Base-by-base conservation (phyloP, 495 filamentous ascomycete species). In the Penicillium atrosanguineum region DNA sequence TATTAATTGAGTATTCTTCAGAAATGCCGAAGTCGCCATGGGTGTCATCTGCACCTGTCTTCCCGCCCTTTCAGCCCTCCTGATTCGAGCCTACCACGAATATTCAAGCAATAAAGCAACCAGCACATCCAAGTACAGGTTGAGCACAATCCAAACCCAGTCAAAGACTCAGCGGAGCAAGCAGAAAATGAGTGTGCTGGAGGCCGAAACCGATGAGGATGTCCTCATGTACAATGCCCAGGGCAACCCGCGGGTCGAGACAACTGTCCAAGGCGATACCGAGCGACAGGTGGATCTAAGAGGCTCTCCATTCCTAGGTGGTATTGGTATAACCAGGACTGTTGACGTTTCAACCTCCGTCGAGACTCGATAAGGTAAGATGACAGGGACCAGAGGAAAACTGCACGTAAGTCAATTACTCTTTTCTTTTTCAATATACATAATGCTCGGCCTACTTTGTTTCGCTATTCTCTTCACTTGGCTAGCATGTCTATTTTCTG, bases 41-140 rank as follows among this genome's bases (percentile, higher is more conserved):
- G 72, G 70, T 12, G 53, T 75, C 9, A 69, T 75, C 47, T 72
- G 70, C 44, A 69, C 70, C 45, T 72, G 70, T 50, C 64, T 73
- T 16, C 72, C 72, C 11, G 63, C 69, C 21, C 53, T 75, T 38
- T 70, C 65, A 2, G 69, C 62, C 11, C 56, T 69, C 39, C 15
- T 65, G 31, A 53, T 46, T 14, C 58, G 53, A n/a, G 29, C 56
- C 34, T 47, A 51, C 26, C 47, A 49, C 41, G 62, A 65, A 55
- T 60, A 63, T 48, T 65, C 64, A 37, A 63, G 52, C 46, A 46
- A 50, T 40, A 55, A 65, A 42, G 46, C 38, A 21, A 47, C 59
- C 25, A 36, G 46, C 34, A 45, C 40, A 26, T 59, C 61, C 14
- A 28, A 52, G 8, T 62, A 63, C 36, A 60, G 61, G 25, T 23